These are phyloP conservation scores for Penicillium sp. DNA, from an alignment of 2,329 filamentous ascomycete species.

Conservation along the genomic window DNA sequence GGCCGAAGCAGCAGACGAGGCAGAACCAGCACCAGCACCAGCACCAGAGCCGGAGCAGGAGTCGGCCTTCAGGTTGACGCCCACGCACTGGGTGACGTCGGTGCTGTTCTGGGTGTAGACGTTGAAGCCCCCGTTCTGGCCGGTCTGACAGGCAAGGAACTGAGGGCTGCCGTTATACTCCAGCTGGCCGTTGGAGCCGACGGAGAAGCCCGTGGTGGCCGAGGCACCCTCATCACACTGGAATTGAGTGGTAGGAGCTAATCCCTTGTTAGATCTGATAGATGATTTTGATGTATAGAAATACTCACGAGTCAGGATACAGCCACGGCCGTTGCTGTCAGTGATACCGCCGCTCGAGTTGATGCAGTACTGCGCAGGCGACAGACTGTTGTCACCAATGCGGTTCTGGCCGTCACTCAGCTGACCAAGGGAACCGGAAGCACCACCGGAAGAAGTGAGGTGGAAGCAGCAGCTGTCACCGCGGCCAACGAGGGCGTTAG, in stretches of 20 bases:
- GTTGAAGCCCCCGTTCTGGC: conserved; percentile 38
- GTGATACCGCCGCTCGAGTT: conserved; percentile 51
- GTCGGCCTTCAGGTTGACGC: conserved; percentile 34
- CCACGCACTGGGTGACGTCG: conserved; percentile 32
- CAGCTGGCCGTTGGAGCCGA: conserved; percentile 52
- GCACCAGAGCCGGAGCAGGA: conserved; percentile 30
- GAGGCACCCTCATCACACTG: conserved; percentile 57
- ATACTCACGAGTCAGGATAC: conserved; percentile 57
- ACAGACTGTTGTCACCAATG: conserved; percentile 48
- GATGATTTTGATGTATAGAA: background rate
- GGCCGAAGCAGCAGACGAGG: conserved; percentile 6
- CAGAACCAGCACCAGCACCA: background rate
- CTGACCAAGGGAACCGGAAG: conserved; percentile 55
- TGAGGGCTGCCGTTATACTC: conserved; percentile 48
- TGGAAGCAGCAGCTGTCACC: conserved; percentile 50
- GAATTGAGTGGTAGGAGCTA: conserved; percentile 55
- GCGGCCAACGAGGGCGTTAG: conserved; percentile 42
- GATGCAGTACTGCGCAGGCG: conserved; percentile 52
- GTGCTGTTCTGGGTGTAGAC: conserved; percentile 39
- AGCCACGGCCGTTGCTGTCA: conserved; percentile 56
- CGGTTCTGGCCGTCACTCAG: conserved; percentile 60
- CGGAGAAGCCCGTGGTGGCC: conserved; percentile 53
- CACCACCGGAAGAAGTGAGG: conserved; percentile 48
- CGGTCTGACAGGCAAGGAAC: conserved; percentile 60
- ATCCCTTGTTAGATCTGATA: background rate